Base-by-base conservation (phyloP, 495 filamentous ascomycete species). In the Chlorociboria aeruginascens region DNA sequence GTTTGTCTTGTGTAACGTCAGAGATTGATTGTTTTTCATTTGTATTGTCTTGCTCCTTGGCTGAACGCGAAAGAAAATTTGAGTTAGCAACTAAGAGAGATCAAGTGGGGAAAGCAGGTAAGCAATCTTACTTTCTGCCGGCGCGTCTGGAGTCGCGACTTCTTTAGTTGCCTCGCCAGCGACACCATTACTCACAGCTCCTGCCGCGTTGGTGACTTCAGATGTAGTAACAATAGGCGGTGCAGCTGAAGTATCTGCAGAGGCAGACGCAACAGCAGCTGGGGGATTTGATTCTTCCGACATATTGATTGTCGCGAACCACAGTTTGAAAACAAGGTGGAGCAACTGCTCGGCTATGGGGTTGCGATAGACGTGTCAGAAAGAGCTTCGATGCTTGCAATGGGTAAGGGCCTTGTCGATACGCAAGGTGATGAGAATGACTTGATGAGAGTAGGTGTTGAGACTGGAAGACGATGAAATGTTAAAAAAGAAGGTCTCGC, bases 201-300 rank as follows among this genome's bases (percentile, higher is more conserved):
- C 10, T 45, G 38, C 37, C 25, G 54, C 50, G 7, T 43, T 52
- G 30, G 45, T 49, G 20, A 44, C 35, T 30, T 55, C 28, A 29
- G 61, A 49, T 13, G 55, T 55, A 17, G 55, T 51, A 34, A 57
- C 51, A 30, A 60, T 57, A 16, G 61, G 52, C 12, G 50, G 43
- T 14, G 62, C 55, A 17, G 62, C 45, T 29, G 62, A 16, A 40
- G 38, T 13, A n/a, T 40, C 50, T 13, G 63, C 40, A 25, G 20
- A 25, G 20, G 51, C 31, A 31, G 52, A 34, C 2, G 17, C 36
- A 28, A 55, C 52, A 44, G 46, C 30, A 38, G 48, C 39, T 48
- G 52, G 42, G 4, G 54, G 42, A 11, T 35, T 53, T 41, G 49
- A 43, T 36, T 55, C 56, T 41, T 55, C 52, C 12, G 52, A 50